Conservation (phyloP, 768 basidiomycete genomes). For the Phlebiopsis flavidoalba region DNA sequence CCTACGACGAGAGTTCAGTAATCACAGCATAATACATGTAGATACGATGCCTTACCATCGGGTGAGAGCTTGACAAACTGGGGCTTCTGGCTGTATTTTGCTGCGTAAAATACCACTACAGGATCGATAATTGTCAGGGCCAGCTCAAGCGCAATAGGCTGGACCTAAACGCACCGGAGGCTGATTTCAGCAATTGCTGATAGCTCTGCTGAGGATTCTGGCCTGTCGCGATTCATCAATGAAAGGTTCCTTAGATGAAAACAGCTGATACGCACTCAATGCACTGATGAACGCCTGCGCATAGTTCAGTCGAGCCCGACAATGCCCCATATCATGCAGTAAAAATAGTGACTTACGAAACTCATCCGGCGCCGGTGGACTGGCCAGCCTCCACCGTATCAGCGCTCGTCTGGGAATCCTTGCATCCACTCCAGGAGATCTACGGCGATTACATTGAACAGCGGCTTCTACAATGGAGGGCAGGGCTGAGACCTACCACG, state of each 20-base stretch:
- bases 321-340: background rate
- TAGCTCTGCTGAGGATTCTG: slow-evolving; percentile 58
- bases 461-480: background rate
- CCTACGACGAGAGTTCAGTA: slow-evolving; percentile 17
- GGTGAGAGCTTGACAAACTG: slow-evolving; percentile 72
- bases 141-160: background rate
- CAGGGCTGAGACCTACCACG: slow-evolving; percentile 50
- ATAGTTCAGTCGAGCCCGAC: background rate
- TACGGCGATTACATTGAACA: slow-evolving; percentile 22
- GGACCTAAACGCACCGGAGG: slow-evolving; percentile 38
- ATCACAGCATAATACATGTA: background rate
- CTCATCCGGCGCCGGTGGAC: slow-evolving; percentile 82
- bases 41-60: slow-evolving; percentile 39
- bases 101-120: slow-evolving; percentile 48
- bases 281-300: slow-evolving; percentile 55
- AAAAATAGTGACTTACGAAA: slow-evolving; percentile 43
- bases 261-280: slow-evolving; percentile 39
- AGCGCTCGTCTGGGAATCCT: slow-evolving; percentile 81
- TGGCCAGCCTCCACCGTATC: slow-evolving; percentile 69
- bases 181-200: slow-evolving; percentile 52
- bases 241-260: background rate
- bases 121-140: background rate
- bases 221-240: slow-evolving; percentile 23
- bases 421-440: slow-evolving; percentile 86
- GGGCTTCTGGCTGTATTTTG: slow-evolving; percentile 66